Evolutionary conservation across 176 grass and related monocot genomes (phyloP).

Genomic region (Pontederia crassipes): DNA sequence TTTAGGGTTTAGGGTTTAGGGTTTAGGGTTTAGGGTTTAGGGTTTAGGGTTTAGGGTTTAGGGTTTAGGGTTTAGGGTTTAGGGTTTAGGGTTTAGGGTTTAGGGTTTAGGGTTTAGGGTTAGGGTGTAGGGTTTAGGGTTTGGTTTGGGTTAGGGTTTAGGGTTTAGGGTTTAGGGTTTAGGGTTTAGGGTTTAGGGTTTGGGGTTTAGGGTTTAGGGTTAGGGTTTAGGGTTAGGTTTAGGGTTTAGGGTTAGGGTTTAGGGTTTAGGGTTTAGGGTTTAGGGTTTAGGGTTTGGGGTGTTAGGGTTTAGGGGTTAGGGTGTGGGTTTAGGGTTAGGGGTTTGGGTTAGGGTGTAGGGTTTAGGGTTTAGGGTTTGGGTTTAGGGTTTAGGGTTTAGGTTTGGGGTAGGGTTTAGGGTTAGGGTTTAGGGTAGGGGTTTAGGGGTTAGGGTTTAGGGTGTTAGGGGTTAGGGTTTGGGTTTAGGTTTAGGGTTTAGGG

Average conservation of each 20-base stretch:
- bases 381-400: constrained; percentile 23
- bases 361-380: no score
- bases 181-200: constrained; percentile 19
- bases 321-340: constrained; percentile 18
- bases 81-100: neutral
- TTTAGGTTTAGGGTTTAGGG: constrained; percentile 20
- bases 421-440: constrained; percentile 11
- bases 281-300: constrained; percentile 18
- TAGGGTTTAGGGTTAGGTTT: no score
- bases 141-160: no score
- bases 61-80: constrained; percentile 15
- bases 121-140: no score
- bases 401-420: neutral
- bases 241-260: constrained; percentile 4
- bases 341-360: no score
- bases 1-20: constrained; percentile 11
- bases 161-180: constrained; percentile 24
- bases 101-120: neutral
- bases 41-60: constrained; percentile 23
- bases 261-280: constrained; percentile 18
- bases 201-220: constrained; percentile 11
- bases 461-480: constrained; percentile 18
- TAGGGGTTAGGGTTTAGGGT: constrained; percentile 16
- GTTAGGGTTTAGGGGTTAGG: constrained; percentile 13
- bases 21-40: constrained; percentile 18